A percentile compares a stretch with the other conserved stretches of the same genome.
These are phyloP conservation scores for Colletotrichum salicis DNA, from an alignment of 2,329 filamentous ascomycete species.

Conservation along the genomic window DNA sequence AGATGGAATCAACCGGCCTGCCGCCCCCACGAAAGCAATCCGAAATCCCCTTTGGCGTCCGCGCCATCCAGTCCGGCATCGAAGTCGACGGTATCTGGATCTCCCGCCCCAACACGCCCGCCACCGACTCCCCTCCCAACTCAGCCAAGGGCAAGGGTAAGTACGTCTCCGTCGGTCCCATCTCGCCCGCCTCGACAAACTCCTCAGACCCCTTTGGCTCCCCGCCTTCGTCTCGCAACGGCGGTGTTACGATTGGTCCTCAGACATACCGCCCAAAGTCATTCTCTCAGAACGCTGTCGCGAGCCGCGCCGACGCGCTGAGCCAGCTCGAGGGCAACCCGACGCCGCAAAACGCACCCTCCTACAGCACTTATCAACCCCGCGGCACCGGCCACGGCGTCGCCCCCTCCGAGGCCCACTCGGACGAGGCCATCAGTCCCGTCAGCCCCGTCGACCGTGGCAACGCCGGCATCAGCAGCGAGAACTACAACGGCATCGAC, in stretches of 20 bases:
- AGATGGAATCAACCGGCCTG: constrained; percentile 67
- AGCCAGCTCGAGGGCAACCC: constrained; percentile 30
- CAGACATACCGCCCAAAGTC: constrained; percentile 34
- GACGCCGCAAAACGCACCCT: background rate
- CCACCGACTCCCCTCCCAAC: constrained; percentile 21
- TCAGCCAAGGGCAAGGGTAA: constrained; percentile 33
- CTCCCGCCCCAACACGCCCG: constrained; percentile 60
- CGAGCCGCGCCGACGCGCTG: constrained; percentile 25
- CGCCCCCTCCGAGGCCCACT: background rate
- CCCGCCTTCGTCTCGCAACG: constrained; percentile 20
- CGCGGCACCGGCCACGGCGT: background rate
- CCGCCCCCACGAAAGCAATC: constrained; percentile 47
- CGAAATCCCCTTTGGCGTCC: constrained; percentile 82
- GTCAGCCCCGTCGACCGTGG: constrained; percentile 9
- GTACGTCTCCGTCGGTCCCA: constrained; percentile 25
- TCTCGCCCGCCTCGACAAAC: constrained; percentile 24
- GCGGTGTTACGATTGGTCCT: background rate
- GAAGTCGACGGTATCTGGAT: constrained; percentile 89
- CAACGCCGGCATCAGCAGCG: background rate
- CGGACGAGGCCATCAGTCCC: background rate
- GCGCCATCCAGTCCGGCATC: constrained; percentile 84
- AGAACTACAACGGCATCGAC: constrained; percentile 14
- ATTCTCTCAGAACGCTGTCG: background rate
- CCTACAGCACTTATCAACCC: constrained; percentile 23
- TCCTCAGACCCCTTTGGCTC: constrained; percentile 21